phyloP scores from a whole-genome alignment of 495 filamentous ascomycete genomes.

The Daldinia loculata region DNA sequence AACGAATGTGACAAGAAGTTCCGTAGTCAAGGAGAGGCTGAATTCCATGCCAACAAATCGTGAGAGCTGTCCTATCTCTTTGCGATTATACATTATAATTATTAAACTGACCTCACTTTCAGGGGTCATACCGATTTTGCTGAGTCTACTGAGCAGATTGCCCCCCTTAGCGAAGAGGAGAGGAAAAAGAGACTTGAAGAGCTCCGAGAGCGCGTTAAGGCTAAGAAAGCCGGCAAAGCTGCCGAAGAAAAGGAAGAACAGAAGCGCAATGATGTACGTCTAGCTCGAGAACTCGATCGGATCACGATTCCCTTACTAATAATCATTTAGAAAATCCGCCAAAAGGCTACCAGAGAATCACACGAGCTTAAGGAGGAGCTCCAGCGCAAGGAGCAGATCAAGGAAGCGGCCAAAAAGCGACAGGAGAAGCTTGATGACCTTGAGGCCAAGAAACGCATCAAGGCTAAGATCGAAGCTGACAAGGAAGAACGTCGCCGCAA shows the following conservation, averaged over 20 bases:
- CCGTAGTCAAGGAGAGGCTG: slow-evolving; percentile 77
- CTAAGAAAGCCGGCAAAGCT: slow-evolving; percentile 74
- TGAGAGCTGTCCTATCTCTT: slow-evolving; percentile 45
- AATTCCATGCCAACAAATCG: slow-evolving; percentile 91
- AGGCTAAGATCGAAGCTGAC: slow-evolving; percentile 90
- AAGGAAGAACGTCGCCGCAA: slow-evolving; percentile 84
- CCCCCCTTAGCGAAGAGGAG: slow-evolving; percentile 90
- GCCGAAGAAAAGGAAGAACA: slow-evolving; percentile 81
- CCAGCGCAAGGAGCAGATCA: slow-evolving; percentile 84
- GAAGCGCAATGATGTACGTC: slow-evolving; percentile 84
- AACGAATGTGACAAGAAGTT: slow-evolving; percentile 95
- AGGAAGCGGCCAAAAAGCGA: slow-evolving; percentile 84
- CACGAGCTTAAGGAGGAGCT: slow-evolving; percentile 86
- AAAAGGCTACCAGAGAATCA: slow-evolving; percentile 80
- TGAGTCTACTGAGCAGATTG: slow-evolving; percentile 90
- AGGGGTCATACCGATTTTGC: slow-evolving; percentile 90
- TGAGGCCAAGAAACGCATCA: slow-evolving; percentile 85
- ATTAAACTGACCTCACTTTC: slow-evolving; percentile 18
- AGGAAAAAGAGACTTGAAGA: slow-evolving; percentile 81
- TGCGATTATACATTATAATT: neutral
- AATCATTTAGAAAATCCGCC: slow-evolving; percentile 74
- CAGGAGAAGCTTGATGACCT: slow-evolving; percentile 88
- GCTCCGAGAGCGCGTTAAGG: slow-evolving; percentile 74
- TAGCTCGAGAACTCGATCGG: neutral
- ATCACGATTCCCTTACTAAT: slow-evolving; percentile 25